Percentiles rank a stretch among this genome's conserved stretches.
Conservation (phyloP, 202 grass and related monocot genomes). For the Carex sylvatica region DNA sequence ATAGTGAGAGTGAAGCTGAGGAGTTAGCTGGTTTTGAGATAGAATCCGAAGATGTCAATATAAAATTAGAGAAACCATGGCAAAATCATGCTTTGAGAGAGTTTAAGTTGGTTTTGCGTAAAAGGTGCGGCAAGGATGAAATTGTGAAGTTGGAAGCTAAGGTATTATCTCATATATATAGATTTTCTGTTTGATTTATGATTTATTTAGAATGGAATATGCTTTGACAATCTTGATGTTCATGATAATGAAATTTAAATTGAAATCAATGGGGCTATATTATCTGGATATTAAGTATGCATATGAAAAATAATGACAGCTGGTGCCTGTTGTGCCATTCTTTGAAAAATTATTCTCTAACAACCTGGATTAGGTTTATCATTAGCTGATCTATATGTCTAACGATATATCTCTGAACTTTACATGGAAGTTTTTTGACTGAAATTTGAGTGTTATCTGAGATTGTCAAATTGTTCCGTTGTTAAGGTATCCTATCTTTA, state of each 20-base stretch:
- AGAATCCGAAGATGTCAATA: constrained; percentile 39
- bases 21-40: constrained; percentile 42
- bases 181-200: background rate
- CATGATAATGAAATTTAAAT: background rate
- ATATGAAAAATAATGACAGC: background rate
- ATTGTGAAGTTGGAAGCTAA: constrained; percentile 79
- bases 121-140: constrained; percentile 43
- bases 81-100: constrained; percentile 68
- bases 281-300: background rate
- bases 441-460: background rate
- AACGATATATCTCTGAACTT: constrained; percentile 10
- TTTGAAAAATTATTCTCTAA: background rate
- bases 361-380: background rate
- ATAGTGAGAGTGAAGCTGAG: constrained; percentile 75
- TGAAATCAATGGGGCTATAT: background rate
- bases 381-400: constrained; percentile 2
- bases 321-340: background rate
- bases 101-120: constrained; percentile 68
- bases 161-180: constrained; percentile 40
- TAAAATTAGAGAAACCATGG: constrained; percentile 45
- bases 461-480: too few species aligned
- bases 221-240: constrained; percentile 2
- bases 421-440: background rate
- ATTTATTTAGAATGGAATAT: background rate
- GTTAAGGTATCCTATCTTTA: too few species aligned